Evolutionary conservation across 2,329 filamentous ascomycete genomes (phyloP), one percentile per base, ranked within the genome.

Genomic region (Cercospora nicotianae): DNA sequence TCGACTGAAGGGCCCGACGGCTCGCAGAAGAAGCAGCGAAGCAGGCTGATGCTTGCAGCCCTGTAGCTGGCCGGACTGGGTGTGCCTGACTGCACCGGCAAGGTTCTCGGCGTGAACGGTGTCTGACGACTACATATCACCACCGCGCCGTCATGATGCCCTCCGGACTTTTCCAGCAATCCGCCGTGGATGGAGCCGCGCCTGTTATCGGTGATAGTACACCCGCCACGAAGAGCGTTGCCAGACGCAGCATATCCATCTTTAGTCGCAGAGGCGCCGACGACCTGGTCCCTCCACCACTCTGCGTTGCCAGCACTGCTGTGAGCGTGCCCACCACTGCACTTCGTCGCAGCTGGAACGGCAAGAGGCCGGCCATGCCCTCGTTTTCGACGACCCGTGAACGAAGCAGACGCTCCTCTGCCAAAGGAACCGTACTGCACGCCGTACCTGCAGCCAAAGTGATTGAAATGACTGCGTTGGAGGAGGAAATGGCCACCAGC

Each of bases 401-500:
- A 16, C 13, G 36, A 10, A 23, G 28, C 53, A 63, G 57, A n/a
- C 31, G 26, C 10, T 57, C 64, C 2, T 57, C 36, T 12, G 61
- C 33, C 18, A 74, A 70, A 62, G 74, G 72, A 18, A 78, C 76
- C 1, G 67, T 78, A 7, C 70, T 79, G 26, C 75, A 77, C 30
- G 76, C 77, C 13, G 75, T 78, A 9, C 78, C 77, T 18, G 70
- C 70, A 26, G 70, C 72, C 3, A 70, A 69, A 61, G 71, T 69
- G 5, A 73, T 73, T n/a, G 64, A 70, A 8, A 76, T 79, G 72
- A 76, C 75, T 10, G 68, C 75, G 3, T 60, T 79, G 30, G 77
- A 79, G 63, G 71, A 75, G 57, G 75, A 74, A 58, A 81, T 81
- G 78, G 79, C 79, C 4, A 78, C 75, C 0, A 77, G 77, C 28